A percentile compares a stretch with the other conserved stretches of the same genome.
These are phyloP conservation scores for Lactarius akahatsu DNA, from an alignment of 768 basidiomycete species.

Conservation along the genomic window DNA sequence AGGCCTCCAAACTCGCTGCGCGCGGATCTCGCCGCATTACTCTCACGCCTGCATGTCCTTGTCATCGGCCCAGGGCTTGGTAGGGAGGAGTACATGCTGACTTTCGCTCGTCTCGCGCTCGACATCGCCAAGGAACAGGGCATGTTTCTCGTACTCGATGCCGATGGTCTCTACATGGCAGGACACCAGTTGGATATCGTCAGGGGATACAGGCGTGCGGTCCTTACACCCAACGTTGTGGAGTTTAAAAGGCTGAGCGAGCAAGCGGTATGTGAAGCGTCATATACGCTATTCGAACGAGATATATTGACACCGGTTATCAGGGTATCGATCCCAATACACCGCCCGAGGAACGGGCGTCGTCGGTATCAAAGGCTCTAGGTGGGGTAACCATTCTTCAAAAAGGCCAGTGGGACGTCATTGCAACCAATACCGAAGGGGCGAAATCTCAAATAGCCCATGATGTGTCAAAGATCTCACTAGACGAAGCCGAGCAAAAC, in stretches of 20 bases:
- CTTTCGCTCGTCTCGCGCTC: constrained; percentile 73
- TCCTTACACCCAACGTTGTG: constrained; percentile 92
- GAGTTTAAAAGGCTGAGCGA: constrained; percentile 88
- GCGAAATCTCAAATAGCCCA: constrained; percentile 44
- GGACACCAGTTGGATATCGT: constrained; percentile 73
- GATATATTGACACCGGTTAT: neutral
- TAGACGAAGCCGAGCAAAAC: constrained; percentile 38
- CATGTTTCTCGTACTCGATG: constrained; percentile 93
- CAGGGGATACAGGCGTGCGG: constrained; percentile 80
- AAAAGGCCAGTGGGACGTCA: constrained; percentile 81
- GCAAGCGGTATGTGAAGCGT: constrained; percentile 50
- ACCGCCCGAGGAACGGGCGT: constrained; percentile 58
- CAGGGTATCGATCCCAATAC: constrained; percentile 53
- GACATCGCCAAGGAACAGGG: constrained; percentile 63
- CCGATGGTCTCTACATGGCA: constrained; percentile 85
- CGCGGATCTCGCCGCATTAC: constrained; percentile 58
- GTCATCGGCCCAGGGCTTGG: constrained; percentile 95
- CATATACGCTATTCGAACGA: neutral
- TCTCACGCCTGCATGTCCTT: constrained; percentile 87
- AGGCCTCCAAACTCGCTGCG: constrained; percentile 53
- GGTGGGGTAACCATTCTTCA: constrained; percentile 89
- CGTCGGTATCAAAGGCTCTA: constrained; percentile 65
- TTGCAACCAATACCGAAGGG: constrained; percentile 72
- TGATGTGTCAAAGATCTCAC: constrained; percentile 38
- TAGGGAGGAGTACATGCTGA: constrained; percentile 86